Evolutionary conservation across 1,284 basidiomycete species (phyloP), one percentile per base, ranked within the genome.

Genomic region (Ganoderma resinaceum): DNA sequence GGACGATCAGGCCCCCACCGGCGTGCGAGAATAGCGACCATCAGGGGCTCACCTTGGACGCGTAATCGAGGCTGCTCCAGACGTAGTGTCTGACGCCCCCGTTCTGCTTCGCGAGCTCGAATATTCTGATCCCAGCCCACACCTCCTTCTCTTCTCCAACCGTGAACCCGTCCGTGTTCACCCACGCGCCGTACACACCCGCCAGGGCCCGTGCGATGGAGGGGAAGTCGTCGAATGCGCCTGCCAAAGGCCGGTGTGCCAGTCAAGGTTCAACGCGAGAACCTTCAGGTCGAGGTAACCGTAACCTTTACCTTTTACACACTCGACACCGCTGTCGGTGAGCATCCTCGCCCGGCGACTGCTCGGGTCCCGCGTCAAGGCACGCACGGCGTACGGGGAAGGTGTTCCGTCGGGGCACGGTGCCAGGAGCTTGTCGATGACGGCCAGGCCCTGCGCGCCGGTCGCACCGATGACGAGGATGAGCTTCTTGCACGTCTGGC

Each of bases 391-490:
- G 73, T 85, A 87, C 0, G 84, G 84, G 16, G 84, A 84, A 1
- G 83, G 80, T 6, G 78, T 73, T 5, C 83, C 84, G 65, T 84
- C 80, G 29, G 75, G 66, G 59, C 70, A 71, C 2, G 80, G 80
- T 14, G 77, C 78, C 33, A 86, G 80, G 16, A 86, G 76, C 33
- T 80, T 80, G 67, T 84, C 78, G 57, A 86, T 80, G 66, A 86
- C 82, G 29, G 82, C 80, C 42, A 83, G 74, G 20, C 86, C 86
- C 69, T 87, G 86, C 3, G 82, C 83, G 58, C 86, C 85, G 35
- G 86, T 87, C 2, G 83, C 86, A 46, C 86, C 85, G 53, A 87
- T 80, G 66, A 87, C 84, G 65, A 86, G 81, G 70, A 87, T 84
- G 71, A 83, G 72, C 73, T 79, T 76, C 72, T 78, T 74, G 49